Conservation (phyloP, 176 grass and related monocot species). For the Carex parvula region DNA sequence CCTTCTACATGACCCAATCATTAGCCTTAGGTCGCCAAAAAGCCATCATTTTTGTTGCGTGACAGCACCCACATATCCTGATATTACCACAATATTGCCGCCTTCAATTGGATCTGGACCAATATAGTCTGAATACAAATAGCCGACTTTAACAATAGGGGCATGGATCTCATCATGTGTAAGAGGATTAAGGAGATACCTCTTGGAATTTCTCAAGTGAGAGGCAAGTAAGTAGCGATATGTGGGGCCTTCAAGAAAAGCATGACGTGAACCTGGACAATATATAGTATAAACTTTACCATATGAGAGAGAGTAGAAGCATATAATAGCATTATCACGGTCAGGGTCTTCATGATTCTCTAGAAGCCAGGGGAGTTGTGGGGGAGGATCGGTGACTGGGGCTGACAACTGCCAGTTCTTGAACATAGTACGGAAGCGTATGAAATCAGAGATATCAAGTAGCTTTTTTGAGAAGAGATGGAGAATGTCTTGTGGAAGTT, state of each 20-base stretch:
- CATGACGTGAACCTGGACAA: background rate
- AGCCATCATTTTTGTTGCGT: background rate
- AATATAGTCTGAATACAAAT: background rate
- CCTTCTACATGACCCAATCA: background rate
- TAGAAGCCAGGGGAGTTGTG: too few species aligned
- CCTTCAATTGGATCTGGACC: background rate
- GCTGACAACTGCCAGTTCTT: too few species aligned
- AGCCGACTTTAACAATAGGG: background rate
- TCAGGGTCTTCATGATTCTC: background rate
- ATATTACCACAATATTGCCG: background rate
- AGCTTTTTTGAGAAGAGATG: too few species aligned
- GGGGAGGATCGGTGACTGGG: too few species aligned
- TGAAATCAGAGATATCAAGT: too few species aligned
- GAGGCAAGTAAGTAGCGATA: background rate
- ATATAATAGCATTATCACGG: background rate
- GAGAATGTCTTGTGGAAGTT: too few species aligned
- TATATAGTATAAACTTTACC: background rate
- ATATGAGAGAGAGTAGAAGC: background rate
- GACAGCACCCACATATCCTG: background rate
- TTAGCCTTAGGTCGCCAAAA: background rate
- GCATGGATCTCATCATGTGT: background rate
- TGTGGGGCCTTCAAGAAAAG: background rate
- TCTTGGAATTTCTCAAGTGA: background rate
- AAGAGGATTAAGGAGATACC: background rate
- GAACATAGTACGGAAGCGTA: too few species aligned